Evolutionary conservation across 1,284 basidiomycete genomes (phyloP), one percentile per base, ranked within the genome.

Genomic region (Tremellales sp.): DNA sequence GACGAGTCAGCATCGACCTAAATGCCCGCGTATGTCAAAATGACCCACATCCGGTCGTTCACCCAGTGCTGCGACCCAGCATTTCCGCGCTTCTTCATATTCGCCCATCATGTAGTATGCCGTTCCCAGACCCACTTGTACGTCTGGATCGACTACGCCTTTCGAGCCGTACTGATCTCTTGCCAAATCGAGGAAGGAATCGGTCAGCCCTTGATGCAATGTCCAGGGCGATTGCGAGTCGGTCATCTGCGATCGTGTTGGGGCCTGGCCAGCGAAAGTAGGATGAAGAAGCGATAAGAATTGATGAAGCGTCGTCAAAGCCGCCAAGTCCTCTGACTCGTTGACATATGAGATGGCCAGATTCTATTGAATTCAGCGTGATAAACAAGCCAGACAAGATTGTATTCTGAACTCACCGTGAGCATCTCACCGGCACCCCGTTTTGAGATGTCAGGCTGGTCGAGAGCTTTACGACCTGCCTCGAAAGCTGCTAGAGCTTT

Each of bases 321-420:
- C 88, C 2, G 86, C 91, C 6, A 86, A 80, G 64, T 98, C 94
- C 65, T 86, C 87, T 0, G 84, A 84, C 76, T 99, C 96, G 68
- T 99, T 99, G 42, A 93, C 97, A 73, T 91, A 98, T 4, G 90
- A 91, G 58, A 97, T 94, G 3, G 96, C 93, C 17, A 98, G 81
- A 4, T 89, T 89, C 90, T 93, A 53, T n/a, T 10, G n/a, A n/a
- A n/a, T n/a, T n/a, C n/a, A n/a, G n/a, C n/a, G n/a, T n/a, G n/a
- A n/a, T n/a, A n/a, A n/a, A n/a, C n/a, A n/a, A n/a, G n/a, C n/a
- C n/a, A 22, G 19, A 65, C n/a, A n/a, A n/a, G n/a, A n/a, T n/a
- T n/a, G n/a, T n/a, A n/a, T n/a, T 10, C 21, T 19, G 2, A 35
- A 77, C 84, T 61, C 70, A 91, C 87, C 59, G 92, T 78, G 82